Conservation (phyloP, 208 protist genomes). For the Entamoeba invadens region DNA sequence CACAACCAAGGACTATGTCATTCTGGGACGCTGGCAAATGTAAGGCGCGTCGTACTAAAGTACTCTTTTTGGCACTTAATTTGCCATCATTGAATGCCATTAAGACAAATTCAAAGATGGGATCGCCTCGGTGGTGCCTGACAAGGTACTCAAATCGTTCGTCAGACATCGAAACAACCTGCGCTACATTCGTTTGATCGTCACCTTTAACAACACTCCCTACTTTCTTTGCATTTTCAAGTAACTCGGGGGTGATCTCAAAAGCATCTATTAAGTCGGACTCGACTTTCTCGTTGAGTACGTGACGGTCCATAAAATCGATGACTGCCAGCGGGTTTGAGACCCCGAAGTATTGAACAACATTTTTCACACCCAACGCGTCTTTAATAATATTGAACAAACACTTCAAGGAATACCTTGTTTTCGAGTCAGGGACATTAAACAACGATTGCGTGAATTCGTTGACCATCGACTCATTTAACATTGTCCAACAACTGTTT, state of each 20-base stretch:
- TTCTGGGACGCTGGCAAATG: background rate
- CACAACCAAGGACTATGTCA: background rate
- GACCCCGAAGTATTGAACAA: background rate
- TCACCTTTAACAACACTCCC: background rate
- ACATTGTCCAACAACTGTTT: too few species aligned
- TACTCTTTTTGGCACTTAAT: background rate
- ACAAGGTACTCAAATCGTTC: background rate
- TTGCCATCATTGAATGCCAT: background rate
- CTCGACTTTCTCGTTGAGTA: background rate
- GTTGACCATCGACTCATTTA: too few species aligned
- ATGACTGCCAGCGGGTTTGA: background rate
- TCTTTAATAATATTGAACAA: background rate
- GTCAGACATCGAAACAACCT: background rate
- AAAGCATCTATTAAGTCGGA: background rate
- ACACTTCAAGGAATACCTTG: background rate
- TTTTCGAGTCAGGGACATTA: too few species aligned
- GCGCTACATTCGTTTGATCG: background rate
- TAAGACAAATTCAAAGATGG: background rate
- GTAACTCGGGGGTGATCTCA: background rate
- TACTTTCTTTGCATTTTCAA: background rate
- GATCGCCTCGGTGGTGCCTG: background rate
- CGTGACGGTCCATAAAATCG: background rate
- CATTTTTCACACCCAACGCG: background rate
- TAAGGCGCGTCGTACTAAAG: background rate
- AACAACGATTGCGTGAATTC: too few species aligned